A percentile compares a stretch with the other conserved stretches of the same genome.
Conservation (phyloP, 2,329 filamentous ascomycete genomes). For the Ascosphaera apis region DNA sequence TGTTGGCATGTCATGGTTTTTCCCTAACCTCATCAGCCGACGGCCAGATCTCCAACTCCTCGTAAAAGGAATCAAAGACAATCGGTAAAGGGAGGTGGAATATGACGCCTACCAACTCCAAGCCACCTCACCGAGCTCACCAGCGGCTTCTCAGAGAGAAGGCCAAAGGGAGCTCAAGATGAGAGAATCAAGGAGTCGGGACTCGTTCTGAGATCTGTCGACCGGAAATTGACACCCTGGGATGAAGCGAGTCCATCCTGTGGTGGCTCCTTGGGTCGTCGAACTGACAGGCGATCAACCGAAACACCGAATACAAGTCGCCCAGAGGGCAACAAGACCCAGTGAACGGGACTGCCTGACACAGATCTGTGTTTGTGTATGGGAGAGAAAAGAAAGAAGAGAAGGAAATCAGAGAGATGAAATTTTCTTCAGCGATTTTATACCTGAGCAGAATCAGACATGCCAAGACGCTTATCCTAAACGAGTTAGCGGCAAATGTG, state of each 20-base stretch:
- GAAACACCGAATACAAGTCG: slow-evolving; percentile 30
- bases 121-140: slow-evolving; percentile 42
- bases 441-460: not conserved
- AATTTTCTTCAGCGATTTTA: not conserved
- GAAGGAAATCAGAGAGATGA: slow-evolving; percentile 1
- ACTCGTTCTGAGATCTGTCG: slow-evolving; percentile 81
- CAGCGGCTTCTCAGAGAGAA: slow-evolving; percentile 11
- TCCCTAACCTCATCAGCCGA: slow-evolving; percentile 75
- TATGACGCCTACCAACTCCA: slow-evolving; percentile 44
- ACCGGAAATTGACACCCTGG: slow-evolving; percentile 74
- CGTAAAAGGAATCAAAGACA: slow-evolving; percentile 1
- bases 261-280: slow-evolving; percentile 65
- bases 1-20: slow-evolving; percentile 66
- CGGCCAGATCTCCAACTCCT: slow-evolving; percentile 28
- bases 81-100: slow-evolving; percentile 72
- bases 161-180: slow-evolving; percentile 39
- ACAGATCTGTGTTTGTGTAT: slow-evolving; percentile 47
- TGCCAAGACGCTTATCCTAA: not conserved
- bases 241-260: slow-evolving; percentile 10
- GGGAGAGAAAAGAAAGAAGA: slow-evolving; percentile 17
- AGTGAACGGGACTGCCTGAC: slow-evolving; percentile 48
- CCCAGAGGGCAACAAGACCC: slow-evolving; percentile 13
- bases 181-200: slow-evolving; percentile 27
- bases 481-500: not conserved
- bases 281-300: slow-evolving; percentile 73